Evolutionary conservation across 2,329 filamentous ascomycete species (phyloP), one percentile per base, ranked within the genome.

Genomic region (Parafenestella ontariensis): DNA sequence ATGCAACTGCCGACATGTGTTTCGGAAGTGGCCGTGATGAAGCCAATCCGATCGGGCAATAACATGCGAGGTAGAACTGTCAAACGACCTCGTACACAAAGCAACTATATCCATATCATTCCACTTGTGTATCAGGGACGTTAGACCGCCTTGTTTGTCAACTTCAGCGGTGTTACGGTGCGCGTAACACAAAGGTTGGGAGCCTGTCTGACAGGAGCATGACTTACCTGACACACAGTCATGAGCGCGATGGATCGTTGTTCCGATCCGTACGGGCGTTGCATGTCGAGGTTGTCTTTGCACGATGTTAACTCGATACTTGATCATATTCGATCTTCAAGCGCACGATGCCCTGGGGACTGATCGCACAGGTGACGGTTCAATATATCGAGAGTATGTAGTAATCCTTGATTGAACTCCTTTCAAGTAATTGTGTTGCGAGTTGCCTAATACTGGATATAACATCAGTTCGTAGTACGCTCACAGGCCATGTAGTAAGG

Each of bases 401-500:
- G 11, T 31, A 8, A 31, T 11, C 31, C 31, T 34, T 34, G 31
- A 34, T 4, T 34, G 31, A 4, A n/a, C 31, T 23, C 37, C 9
- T 15, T 40, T 40, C 11, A 11, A 24, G 37, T 24, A 23, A 21
- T 23, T 5, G 11, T 40, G 37, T 23, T 40, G 17, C 36, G 18
- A 5, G 17, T 23, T 39, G 36, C 10, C 20, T 39, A 10, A 10
- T 18, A 37, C 40, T 42, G 24, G 26, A 28, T 34, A 34, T 34
- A 34, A 34, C 13, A n/a, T 34, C 13, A 34, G 36, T 40, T 40
- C 13, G 21, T 40, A 34, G 36, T 40, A 43, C 24, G 13, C 24
- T 29, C 41, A 43, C 24, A 18, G 41, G 26, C 26, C 41, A 58
- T 31, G 37, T 39, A 40, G 33, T 18, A 41, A 20, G 24, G 29